Base-by-base conservation (phyloP, 352 stramenopile species). In the Aphanomyces euteiches region DNA sequence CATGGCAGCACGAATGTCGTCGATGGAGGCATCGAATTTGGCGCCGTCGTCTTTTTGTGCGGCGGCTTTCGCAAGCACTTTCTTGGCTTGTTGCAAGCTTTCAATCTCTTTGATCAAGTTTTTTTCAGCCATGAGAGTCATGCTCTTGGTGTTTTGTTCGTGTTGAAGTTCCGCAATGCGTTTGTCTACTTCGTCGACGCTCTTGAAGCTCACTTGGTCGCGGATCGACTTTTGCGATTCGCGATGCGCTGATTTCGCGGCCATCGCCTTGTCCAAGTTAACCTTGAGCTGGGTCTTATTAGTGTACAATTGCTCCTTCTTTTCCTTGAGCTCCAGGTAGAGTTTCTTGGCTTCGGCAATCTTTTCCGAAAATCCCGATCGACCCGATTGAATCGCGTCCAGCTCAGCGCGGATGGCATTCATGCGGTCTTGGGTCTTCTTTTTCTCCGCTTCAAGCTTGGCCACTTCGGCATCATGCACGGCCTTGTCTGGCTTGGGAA, bases 61-160 rank as follows among this genome's bases (percentile, higher is more conserved):
- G 40, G 88, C 78, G 56, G 98, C 74, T 61, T 90, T 87, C 67
- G 81, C 79, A 39, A 98, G 84, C 67, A 93, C 85, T 17, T 90
- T 80, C 80, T 98, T 98, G 72, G 94, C 92, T 36, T 80, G 67
- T 73, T 97, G 83, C 37, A 98, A 74, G 21, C 80, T 79, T 69
- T 98, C 94, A 69, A 99, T 98, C 73, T 99, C 94, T 80, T 98
- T 98, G 74, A 99, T 95, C 37, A 99, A 81, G 57, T 91, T 93
- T 89, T 99, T 99, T 78, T 99, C 96, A 59, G 98, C 96, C 34
- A 83, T 89, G 5, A 99, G 78, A 66, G 85, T 92, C 96, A 99
- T 98, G 71, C 92, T 98, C 48, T 85, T 93, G 5, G 95, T 98
- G 81, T 98, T 90, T 80, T 99, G 96, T 72, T 87, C 83, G 71